Evolutionary conservation across 148 eudicot species (phyloP).

Genomic region (Suaeda aralocaspica): DNA sequence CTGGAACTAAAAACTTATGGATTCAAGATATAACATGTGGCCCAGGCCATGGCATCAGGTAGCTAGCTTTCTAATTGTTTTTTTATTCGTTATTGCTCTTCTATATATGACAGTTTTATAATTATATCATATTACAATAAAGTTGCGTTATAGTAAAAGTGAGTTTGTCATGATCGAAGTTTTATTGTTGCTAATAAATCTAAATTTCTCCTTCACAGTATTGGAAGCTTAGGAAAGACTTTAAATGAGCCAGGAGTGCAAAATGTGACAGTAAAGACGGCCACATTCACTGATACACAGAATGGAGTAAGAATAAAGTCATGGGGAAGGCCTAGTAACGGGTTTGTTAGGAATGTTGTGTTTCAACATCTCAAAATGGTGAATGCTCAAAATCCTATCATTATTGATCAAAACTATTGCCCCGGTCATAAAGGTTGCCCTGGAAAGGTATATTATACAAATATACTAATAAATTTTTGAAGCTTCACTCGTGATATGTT

Average conservation of each 20-base stretch:
- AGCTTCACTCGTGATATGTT: too few relatives aligned
- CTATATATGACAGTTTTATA: too few relatives aligned
- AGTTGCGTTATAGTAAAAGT: too few relatives aligned
- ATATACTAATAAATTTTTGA: not conserved
- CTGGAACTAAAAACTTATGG: slow-evolving; percentile 40
- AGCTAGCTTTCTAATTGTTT: not conserved
- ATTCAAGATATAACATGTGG: slow-evolving; percentile 44
- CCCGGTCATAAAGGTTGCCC: slow-evolving; percentile 38
- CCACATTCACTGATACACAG: slow-evolving; percentile 30
- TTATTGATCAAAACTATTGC: slow-evolving; percentile 53
- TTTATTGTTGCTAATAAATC: too few relatives aligned
- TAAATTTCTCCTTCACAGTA: slow-evolving; percentile 21
- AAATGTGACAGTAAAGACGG: slow-evolving; percentile 41
- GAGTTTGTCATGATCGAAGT: too few relatives aligned
- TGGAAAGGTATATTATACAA: slow-evolving; percentile 18
- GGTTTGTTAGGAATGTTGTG: slow-evolving; percentile 33
- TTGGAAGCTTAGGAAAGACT: slow-evolving; percentile 44
- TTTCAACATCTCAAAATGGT: slow-evolving; percentile 39
- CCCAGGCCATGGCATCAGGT: slow-evolving; percentile 40
- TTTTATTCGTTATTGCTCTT: too few relatives aligned
- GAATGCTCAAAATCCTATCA: slow-evolving; percentile 42
- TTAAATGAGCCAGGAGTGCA: slow-evolving; percentile 39
- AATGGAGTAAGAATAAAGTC: slow-evolving; percentile 50
- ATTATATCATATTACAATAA: too few relatives aligned
- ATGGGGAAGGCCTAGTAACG: slow-evolving; percentile 49